Evolutionary conservation across 768 basidiomycete species (phyloP).

Genomic region (Collybia mongolica): DNA sequence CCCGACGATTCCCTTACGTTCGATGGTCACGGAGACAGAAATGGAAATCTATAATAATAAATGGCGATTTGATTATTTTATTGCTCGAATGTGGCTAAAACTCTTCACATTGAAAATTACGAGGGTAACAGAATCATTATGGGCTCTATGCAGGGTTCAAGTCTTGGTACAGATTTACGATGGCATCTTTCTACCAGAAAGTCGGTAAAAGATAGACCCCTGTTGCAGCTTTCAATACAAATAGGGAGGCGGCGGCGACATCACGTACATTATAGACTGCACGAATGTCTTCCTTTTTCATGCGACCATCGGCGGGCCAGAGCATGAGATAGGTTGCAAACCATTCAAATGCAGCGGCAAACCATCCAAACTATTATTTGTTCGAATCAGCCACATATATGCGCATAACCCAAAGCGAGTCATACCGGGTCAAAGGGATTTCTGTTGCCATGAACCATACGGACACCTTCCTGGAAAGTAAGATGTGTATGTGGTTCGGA

Average conservation of each 20-base stretch:
- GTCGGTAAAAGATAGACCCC: conserved; percentile 34
- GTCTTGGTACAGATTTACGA: no score
- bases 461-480: conserved; percentile 33
- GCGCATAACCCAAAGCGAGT: neutral
- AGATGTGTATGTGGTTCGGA: conserved; percentile 37
- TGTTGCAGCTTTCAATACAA: conserved; percentile 3
- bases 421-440: conserved; percentile 36
- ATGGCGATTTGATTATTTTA: no score
- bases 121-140: no score
- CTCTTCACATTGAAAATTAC: no score
- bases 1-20: no score
- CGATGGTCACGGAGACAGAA: no score
- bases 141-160: no score
- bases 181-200: conserved; percentile 22
- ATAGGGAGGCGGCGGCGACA: neutral
- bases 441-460: conserved; percentile 40
- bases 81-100: no score
- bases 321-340: conserved; percentile 36
- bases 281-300: conserved; percentile 39
- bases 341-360: conserved; percentile 40
- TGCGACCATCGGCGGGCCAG: conserved; percentile 31
- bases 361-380: conserved; percentile 37
- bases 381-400: neutral
- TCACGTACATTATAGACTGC: conserved; percentile 35
- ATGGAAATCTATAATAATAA: no score